Evolutionary conservation across 371 early-diverging fungal genomes (phyloP).

Genomic region (Blyttiomyces sp.): DNA sequence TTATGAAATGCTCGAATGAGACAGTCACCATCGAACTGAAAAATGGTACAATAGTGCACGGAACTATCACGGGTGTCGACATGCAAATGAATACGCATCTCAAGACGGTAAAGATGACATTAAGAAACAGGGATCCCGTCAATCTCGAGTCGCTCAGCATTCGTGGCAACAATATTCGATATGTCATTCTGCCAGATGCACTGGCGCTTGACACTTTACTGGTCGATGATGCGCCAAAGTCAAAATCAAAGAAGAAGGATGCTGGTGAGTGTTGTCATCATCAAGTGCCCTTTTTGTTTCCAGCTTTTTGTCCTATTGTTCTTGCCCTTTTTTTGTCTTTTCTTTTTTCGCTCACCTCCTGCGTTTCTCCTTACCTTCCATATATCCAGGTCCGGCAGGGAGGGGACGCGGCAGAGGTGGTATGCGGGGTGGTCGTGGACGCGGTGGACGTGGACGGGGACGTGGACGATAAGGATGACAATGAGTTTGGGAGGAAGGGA

Average conservation of each 20-base stretch:
- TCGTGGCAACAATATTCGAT: constrained; percentile 93
- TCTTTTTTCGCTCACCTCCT: background rate
- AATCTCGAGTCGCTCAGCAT: constrained; percentile 87
- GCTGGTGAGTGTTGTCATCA: background rate
- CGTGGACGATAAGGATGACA: too few relatives aligned
- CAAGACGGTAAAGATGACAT: constrained; percentile 97
- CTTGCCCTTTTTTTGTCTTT: constrained; percentile 44
- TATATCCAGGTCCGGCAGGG: constrained; percentile 15
- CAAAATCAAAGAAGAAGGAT: constrained; percentile 75
- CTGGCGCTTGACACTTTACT: constrained; percentile 93
- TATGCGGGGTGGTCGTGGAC: constrained; percentile 52
- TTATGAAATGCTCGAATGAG: constrained; percentile 93
- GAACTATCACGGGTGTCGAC: constrained; percentile 95
- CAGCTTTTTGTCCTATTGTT: constrained; percentile 15
- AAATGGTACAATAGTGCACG: constrained; percentile 91
- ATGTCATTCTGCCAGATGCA: constrained; percentile 92
- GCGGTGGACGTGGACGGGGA: constrained; percentile 51
- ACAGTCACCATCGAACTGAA: constrained; percentile 95
- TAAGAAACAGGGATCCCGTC: constrained; percentile 87
- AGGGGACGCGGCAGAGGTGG: constrained; percentile 37
- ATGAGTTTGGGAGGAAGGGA: too few relatives aligned
- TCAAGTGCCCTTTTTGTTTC: background rate
- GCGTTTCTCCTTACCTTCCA: too few relatives aligned
- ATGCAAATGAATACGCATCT: constrained; percentile 99
- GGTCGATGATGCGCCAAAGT: constrained; percentile 93